These are phyloP conservation scores for Melastoma candidum DNA, from an alignment of 441 rosid genomes.

Conservation along the genomic window DNA sequence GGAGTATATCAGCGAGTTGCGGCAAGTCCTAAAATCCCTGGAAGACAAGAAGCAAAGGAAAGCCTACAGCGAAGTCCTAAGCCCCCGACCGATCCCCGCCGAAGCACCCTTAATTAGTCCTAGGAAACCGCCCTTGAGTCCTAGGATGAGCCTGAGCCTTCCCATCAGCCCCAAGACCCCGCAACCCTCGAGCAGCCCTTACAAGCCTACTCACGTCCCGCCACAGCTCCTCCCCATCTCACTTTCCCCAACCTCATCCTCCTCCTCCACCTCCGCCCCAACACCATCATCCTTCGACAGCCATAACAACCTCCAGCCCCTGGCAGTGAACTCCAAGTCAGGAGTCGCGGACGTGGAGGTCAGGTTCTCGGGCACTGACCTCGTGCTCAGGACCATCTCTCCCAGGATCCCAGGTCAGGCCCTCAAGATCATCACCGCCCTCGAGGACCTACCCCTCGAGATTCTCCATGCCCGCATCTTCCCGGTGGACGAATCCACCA, in stretches of 20 bases:
- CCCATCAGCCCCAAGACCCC: constrained; percentile 95
- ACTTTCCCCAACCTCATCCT: constrained; percentile 35
- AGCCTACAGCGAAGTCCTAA: constrained; percentile 66
- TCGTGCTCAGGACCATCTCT: constrained; percentile 68
- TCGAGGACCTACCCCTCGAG: constrained; percentile 79
- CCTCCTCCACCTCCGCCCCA: constrained; percentile 37
- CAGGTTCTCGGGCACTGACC: constrained; percentile 73
- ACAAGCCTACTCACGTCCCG: constrained; percentile 38
- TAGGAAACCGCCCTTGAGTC: constrained; percentile 58
- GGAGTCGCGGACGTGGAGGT: constrained; percentile 86
- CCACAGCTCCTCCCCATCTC: constrained; percentile 34
- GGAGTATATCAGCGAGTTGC: constrained; percentile 86
- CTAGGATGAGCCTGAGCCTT: constrained; percentile 37
- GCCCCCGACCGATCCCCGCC: constrained; percentile 56
- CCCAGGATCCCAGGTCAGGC: constrained; percentile 78
- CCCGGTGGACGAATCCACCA: constrained; percentile 49
- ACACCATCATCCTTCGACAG: constrained; percentile 43
- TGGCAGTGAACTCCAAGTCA: constrained; percentile 75
- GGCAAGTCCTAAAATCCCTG: constrained; percentile 76
- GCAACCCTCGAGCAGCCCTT: constrained; percentile 52
- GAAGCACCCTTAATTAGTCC: constrained; percentile 5
- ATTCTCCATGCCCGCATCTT: constrained; percentile 56
- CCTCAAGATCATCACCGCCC: constrained; percentile 56
- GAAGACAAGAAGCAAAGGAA: constrained; percentile 94
- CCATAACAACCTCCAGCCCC: constrained; percentile 36